Conservation (phyloP, 768 basidiomycete species). For the Rhodotorula paludigena region DNA sequence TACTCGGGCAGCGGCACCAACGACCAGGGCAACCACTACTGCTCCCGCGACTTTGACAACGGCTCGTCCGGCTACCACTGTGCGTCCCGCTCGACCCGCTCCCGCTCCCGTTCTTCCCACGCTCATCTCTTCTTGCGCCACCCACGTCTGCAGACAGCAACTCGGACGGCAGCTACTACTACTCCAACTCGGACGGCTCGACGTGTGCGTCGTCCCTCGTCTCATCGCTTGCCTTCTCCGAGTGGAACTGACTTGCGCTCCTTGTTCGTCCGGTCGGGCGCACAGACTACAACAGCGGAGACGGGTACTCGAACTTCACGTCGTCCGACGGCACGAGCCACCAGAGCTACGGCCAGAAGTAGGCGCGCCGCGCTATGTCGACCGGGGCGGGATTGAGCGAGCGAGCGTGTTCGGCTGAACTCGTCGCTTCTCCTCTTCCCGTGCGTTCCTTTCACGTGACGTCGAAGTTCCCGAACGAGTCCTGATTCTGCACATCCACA, state of each 20-base stretch:
- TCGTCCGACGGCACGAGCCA: no score
- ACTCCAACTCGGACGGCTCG: constrained; percentile 57
- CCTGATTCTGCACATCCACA: no score
- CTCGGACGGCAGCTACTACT: constrained; percentile 61
- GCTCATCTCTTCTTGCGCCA: constrained; percentile 1
- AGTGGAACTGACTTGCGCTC: background rate
- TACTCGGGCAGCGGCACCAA: constrained; percentile 7
- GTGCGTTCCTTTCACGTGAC: no score
- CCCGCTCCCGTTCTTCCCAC: background rate
- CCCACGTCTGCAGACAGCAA: constrained; percentile 8
- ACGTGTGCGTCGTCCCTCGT: constrained; percentile 46
- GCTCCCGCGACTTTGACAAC: constrained; percentile 53
- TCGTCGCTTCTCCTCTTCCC: no score
- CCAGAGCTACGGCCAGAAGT: no score
- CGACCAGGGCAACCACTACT: constrained; percentile 60
- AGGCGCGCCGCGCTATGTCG: no score
- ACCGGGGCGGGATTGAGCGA: no score
- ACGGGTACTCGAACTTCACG: no score
- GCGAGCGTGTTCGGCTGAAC: no score
- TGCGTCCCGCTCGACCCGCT: constrained; percentile 50
- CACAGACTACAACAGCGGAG: no score
- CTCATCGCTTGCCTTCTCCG: no score
- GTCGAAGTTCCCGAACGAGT: no score
- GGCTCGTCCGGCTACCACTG: constrained; percentile 44
- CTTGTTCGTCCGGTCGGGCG: background rate